Base-by-base conservation (phyloP, 768 basidiomycete genomes). In the Hysterangium stoloniferum region DNA sequence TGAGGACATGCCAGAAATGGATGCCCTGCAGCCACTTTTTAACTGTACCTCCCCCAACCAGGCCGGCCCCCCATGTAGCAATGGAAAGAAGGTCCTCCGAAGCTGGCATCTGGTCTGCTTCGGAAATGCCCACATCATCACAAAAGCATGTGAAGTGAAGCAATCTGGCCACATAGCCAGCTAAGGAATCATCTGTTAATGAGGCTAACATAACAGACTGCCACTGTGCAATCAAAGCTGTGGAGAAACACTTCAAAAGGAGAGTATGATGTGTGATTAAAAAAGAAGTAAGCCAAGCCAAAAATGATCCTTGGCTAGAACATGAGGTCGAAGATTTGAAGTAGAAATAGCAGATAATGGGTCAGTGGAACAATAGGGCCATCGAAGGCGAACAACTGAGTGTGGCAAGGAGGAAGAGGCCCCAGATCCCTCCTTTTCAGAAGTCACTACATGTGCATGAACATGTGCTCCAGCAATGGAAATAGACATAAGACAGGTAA, bases 131-230 rank as follows among this genome's bases (percentile, higher is more conserved):
- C 0, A 60, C 42, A 24, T 61, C 64, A 13, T 70, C 64, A 29
- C 69, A 71, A 46, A 67, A 71, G 46, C 71, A 66, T 0, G 58
- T 63, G 59, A 67, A 73, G 0, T 60, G 54, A 0, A 67, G 60
- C 0, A 67, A 33, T 0, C 68, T 66, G 0, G 68, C 65, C 0
- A 59, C 65, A 41, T 70, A 70, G 17, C 17, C 17, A 17, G 9
- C 17, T 9, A 34, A 17, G 17, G 33, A 9, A 17, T 34, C 17
- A 9, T 34, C 11, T 9, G 9, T 17, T 34, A 34, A 9, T 9
- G 33, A 34, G 11, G 9, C 17, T 9, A 17, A 9, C 9, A 34
- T 34, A 34, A 34, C 17, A 17, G 17, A 9, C 17, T 34, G 33
- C 9, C 33, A 17, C 17, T 17, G 33, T 34, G 17, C 17, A 17